Base-by-base conservation (phyloP, 2,329 filamentous ascomycete species). In the Xylaria hypoxylon region DNA sequence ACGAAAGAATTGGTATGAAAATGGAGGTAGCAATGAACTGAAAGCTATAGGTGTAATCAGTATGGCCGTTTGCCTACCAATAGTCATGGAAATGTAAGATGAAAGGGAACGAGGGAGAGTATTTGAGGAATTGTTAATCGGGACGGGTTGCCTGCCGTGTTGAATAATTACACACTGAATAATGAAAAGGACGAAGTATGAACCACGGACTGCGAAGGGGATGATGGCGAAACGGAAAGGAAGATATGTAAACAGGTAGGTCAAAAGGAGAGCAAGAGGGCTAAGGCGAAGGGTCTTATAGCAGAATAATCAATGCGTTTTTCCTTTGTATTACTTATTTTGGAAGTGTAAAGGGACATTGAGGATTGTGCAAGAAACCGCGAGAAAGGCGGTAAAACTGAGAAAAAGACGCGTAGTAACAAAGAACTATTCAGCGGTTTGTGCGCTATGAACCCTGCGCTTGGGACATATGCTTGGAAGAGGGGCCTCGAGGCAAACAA, bases 311-410 rank as follows among this genome's bases (percentile, higher is more conserved):
- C 7, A 53, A 59, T 28, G 26, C 19, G 26, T 44, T 58, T 38
- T 52, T 31, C 60, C 59, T 67, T 61, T 66, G 64, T 59, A 7
- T 40, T 47, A 45, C 40, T 59, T 53, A 53, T 66, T 57, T 67
- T 55, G 63, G 22, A 48, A 64, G 17, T 17, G 33, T 47, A 53
- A 56, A 48, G 45, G 55, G 62, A 73, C 69, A 71, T 72, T 70
- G 59, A 48, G 48, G 69, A 72, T 73, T 73, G 68, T 74, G 67
- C 64, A 57, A 67, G 70, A 68, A 68, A 55, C 28, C n/a, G 19
- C 57, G 42, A 42, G 69, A 52, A 56, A 58, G 60, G 64, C 58
- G 59, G 26, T 17, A 52, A 62, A 57, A 35, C 13, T 40, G 24
- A 48, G 13, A n/a, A n/a, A 55, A 42, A 40, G 13, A 44, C 40